Evolutionary conservation across 1,284 basidiomycete genomes (phyloP), one percentile per base, ranked within the genome.

Genomic region (Trichosporon sp.): DNA sequence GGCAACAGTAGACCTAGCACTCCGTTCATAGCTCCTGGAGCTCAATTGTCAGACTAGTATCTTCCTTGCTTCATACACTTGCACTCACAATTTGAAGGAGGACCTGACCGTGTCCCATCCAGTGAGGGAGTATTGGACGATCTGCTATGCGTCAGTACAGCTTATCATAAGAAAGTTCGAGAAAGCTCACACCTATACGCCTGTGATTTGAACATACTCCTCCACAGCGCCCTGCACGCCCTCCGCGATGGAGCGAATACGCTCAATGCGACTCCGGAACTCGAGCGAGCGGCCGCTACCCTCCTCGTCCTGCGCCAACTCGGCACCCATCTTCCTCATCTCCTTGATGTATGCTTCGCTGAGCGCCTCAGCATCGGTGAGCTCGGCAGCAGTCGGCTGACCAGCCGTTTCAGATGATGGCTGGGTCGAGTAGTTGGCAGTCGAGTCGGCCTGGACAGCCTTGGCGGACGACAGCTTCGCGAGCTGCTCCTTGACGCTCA

Each of bases 331-430:
- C 2, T 46, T 54, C 19, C 63, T 63, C 66, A 67, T 67, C 58
- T 67, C 63, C 29, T 19, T 23, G 16, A 59, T 63, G 34, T 67
- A 67, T 13, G 65, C 65, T 14, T 36, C 32, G 13, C 62, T 49
- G 3, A 64, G 58, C 2, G 49, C 33, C 8, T 60, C 60, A 21
- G 33, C 33, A 9, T 19, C 36, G 11, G n/a, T 25, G 4, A 37
- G 33, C 33, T 58, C 19, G 40, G 16, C 34, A 29, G 16, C 31
- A 21, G 19, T 49, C 40, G 25, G 40, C 19, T 44, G 21, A 14
- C 21, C n/a, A 16, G 19, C 23, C n/a, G 54, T n/a, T 1, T 29
- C n/a, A n/a, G 54, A 4, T 4, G 54, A 32, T 8, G 54, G 14
- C 7, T 21, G 16, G 10, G 29, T 13, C 14, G 54, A 21, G 11